Base-by-base conservation (phyloP, 2,329 filamentous ascomycete species). In the Hymenoscyphus linearis region DNA sequence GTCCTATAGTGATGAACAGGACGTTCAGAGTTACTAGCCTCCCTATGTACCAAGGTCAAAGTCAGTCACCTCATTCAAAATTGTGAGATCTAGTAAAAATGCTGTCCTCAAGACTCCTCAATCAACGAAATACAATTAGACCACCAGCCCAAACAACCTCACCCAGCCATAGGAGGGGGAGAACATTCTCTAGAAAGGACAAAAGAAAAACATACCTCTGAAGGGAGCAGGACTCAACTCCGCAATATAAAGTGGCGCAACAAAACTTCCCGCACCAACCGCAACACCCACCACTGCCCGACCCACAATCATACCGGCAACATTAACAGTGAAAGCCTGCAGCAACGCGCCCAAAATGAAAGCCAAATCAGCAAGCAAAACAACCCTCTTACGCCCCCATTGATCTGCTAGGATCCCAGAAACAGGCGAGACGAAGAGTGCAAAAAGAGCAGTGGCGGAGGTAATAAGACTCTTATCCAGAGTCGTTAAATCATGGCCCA, bases 201-300 rank as follows among this genome's bases (percentile, higher is more conserved):
- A 47, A 2, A 18, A 47, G 7, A 22, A n/a, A 50, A 50, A 50
- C 44, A 25, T 50, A 50, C 44, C 44, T 59, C 93, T 80, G 63
- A 89, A 85, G 25, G 85, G 80, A 1, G 90, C 85, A 0, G 93
- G 93, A 3, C 90, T 86, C 13, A 96, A 78, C 74, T 98, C 93
- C 9, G 89, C 88, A 62, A 97, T 93, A 75, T 96, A 96, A 68
- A 97, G 75, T 53, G 93, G 93, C 34, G 91, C 88, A 3, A 96
- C 89, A 68, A 96, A 89, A 71, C 87, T 91, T 9, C 89, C 89
- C 2, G 86, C 85, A 16, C 90, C 90, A 0, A 93, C 87, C 0
- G 85, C 89, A 0, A 85, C 78, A 31, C 90, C 90, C 2, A 93
- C 87, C 1, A 92, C 77, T 34, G 83, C 81, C 4, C 90, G 78